Evolutionary conservation across 2,329 filamentous ascomycete genomes (phyloP), one percentile per base, ranked within the genome.

Genomic region (Colletotrichum cereale): DNA sequence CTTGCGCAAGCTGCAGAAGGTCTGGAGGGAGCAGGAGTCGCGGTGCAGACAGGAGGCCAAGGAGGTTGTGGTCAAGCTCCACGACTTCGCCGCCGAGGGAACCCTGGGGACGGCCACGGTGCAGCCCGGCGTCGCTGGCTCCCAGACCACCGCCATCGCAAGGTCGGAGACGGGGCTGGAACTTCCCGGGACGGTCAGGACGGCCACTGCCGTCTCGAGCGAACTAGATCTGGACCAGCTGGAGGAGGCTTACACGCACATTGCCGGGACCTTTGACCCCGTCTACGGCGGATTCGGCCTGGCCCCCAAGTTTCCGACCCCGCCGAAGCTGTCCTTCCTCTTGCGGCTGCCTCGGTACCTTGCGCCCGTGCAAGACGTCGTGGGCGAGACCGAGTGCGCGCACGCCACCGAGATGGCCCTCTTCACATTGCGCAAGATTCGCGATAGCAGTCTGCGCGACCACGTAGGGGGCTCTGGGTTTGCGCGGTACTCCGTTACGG

Each of bases 251-350:
- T 96, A 93, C 75, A 88, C 90, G 34, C 90, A 96, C 76, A 96
- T 97, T 76, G 89, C 89, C 18, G 87, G 88, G 42, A 93, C 93
- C n/a, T 98, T 93, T 77, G 96, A 98, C 79, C 85, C 87, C 1
- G 85, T 89, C 10, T 89, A 93, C 77, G 94, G 92, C 42, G 96
- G 96, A 0, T 99, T 98, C 79, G 91, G 91, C 0, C 81, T 86
- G 24, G 91, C 92, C 11, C 95, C 96, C 34, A 98, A 98, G 80
- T 98, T 98, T 74, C 90, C 95, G 1, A 97, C 95, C 0, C 93
- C 96, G 0, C 89, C 92, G 0, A 97, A 97, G 77, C 84, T 98
- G 60, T 88, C 89, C 16, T 97, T 98, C 76, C 84, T 99, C 67
- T 85, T 98, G 29, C 89, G 92, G 24, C 86, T 98, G 3, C 87